phyloP scores from a whole-genome alignment of 495 filamentous ascomycete species.

The Haplographium delicatum region DNA sequence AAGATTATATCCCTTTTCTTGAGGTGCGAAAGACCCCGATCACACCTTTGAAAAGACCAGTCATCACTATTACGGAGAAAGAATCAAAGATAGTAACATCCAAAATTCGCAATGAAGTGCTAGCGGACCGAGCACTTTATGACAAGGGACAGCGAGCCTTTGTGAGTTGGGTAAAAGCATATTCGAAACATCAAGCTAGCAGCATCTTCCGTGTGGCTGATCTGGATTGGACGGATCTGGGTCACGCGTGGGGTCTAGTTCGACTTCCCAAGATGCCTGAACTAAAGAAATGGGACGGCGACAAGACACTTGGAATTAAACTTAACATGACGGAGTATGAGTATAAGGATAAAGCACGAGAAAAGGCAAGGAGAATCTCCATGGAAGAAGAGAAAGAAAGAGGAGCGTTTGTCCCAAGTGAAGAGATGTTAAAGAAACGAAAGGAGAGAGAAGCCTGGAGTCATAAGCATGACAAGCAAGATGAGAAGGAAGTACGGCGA shows the following conservation, averaged over 20 bases:
- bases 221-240: constrained; percentile 78
- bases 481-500: constrained; percentile 57
- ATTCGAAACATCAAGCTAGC: constrained; percentile 83
- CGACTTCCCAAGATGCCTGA: constrained; percentile 95
- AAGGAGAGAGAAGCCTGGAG: constrained; percentile 75
- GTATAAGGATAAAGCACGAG: constrained; percentile 74
- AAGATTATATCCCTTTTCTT: constrained; percentile 84
- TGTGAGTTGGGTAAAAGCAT: constrained; percentile 85
- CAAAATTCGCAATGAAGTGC: constrained; percentile 55
- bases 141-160: constrained; percentile 88
- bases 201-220: constrained; percentile 85
- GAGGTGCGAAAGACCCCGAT: constrained; percentile 88
- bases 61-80: constrained; percentile 43
- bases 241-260: constrained; percentile 75
- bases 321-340: constrained; percentile 52
- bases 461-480: constrained; percentile 66
- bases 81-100: constrained; percentile 49
- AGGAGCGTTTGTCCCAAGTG: constrained; percentile 28
- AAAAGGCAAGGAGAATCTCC: constrained; percentile 59
- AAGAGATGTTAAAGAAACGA: constrained; percentile 34
- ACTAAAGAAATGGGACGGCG: constrained; percentile 60
- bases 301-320: constrained; percentile 55
- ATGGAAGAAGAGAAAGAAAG: constrained; percentile 39
- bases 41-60: constrained; percentile 47
- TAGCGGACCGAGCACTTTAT: constrained; percentile 72